These are phyloP conservation scores for Alternaria ethzedia DNA, from an alignment of 2,329 filamentous ascomycete species.

Conservation along the genomic window DNA sequence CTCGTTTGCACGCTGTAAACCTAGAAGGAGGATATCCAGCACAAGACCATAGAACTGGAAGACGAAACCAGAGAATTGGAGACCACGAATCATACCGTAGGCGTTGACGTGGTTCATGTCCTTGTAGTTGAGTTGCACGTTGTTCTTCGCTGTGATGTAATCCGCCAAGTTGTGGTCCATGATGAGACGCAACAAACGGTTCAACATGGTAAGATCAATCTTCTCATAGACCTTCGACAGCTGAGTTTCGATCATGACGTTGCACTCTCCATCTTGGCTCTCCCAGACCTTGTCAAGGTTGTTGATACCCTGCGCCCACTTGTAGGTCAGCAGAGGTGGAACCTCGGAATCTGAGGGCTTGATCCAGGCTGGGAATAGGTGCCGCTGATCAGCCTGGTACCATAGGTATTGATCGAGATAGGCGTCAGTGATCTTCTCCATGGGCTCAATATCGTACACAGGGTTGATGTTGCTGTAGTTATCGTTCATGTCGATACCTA, in stretches of 20 bases:
- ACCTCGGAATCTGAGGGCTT: slow-evolving; percentile 99
- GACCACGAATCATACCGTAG: slow-evolving; percentile 95
- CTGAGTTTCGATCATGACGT: slow-evolving; percentile 98
- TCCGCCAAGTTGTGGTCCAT: slow-evolving; percentile 99
- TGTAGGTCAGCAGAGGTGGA: slow-evolving; percentile 91
- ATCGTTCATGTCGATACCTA: slow-evolving; percentile 99
- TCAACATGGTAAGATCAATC: slow-evolving; percentile 94
- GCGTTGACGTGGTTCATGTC: slow-evolving; percentile 99
- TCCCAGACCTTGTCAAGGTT: slow-evolving; percentile 97
- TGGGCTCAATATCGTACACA: slow-evolving; percentile 97
- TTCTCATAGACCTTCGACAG: slow-evolving; percentile 99
- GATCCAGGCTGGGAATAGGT: slow-evolving; percentile 98
- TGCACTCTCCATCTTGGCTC: slow-evolving; percentile 90
- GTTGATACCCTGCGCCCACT: slow-evolving; percentile 99
- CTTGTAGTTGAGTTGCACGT: slow-evolving; percentile 98
- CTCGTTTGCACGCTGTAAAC: slow-evolving; percentile 94
- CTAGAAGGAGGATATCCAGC: slow-evolving; percentile 88
- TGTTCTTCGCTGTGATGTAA: slow-evolving; percentile 99
- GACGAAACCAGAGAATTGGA: slow-evolving; percentile 98
- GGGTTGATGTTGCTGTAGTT: slow-evolving; percentile 99
- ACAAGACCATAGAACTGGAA: slow-evolving; percentile 99
- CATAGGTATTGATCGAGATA: slow-evolving; percentile 98
- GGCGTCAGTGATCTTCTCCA: slow-evolving; percentile 99
- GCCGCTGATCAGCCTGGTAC: slow-evolving; percentile 98
- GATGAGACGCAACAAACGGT: slow-evolving; percentile 88